These are phyloP conservation scores for Trifolium fragiferum DNA, from an alignment of 306 rosid genomes.

Conservation along the genomic window DNA sequence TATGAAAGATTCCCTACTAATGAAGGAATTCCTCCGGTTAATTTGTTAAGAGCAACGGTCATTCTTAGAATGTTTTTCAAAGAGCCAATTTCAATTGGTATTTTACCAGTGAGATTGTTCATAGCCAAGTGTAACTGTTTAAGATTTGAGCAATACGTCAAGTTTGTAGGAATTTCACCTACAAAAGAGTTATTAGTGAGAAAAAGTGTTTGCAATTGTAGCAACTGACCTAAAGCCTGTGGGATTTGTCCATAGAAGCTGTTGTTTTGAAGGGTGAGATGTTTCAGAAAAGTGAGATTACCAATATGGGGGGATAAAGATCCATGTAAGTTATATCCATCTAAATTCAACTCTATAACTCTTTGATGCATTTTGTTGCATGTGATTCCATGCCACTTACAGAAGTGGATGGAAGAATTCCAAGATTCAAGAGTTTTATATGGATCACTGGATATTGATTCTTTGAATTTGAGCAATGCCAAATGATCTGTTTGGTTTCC, in stretches of 20 bases:
- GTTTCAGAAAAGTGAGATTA: background rate
- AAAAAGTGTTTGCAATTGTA: background rate
- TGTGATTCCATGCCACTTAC: too few relatives aligned
- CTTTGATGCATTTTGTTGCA: too few relatives aligned
- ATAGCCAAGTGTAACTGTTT: background rate
- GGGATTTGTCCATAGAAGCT: background rate
- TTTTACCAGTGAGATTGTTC: background rate
- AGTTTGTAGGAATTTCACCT: slow-evolving; percentile 6
- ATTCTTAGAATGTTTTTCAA: background rate
- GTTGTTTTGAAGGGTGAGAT: background rate
- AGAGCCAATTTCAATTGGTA: background rate
- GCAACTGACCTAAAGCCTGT: background rate
- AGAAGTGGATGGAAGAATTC: too few relatives aligned
- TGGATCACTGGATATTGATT: too few relatives aligned
- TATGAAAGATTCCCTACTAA: background rate
- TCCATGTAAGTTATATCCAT: too few relatives aligned
- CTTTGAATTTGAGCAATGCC: too few relatives aligned
- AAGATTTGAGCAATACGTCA: slow-evolving; percentile 1
- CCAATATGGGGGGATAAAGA: slow-evolving; percentile 5
- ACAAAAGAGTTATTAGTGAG: background rate
- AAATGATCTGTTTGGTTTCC: too few relatives aligned
- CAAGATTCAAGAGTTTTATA: too few relatives aligned
- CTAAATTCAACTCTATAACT: too few relatives aligned
- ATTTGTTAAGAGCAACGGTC: background rate
- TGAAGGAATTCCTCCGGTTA: slow-evolving; percentile 1